These are phyloP conservation scores for Hymenoscyphus fraxineus DNA, from an alignment of 2,329 filamentous ascomycete genomes.

Conservation along the genomic window DNA sequence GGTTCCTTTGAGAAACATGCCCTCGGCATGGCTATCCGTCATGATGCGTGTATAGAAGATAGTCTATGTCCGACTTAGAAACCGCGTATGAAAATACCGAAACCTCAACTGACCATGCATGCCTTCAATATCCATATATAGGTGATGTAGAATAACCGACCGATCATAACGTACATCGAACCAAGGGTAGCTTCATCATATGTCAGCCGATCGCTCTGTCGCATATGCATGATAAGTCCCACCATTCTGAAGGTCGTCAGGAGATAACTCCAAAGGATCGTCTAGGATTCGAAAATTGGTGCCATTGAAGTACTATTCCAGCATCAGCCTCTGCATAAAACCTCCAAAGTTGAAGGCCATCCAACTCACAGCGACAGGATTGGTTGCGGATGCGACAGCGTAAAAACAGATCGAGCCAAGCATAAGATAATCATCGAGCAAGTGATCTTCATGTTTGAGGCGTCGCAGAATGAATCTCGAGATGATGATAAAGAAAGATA, in stretches of 20 bases:
- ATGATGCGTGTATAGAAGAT: conserved; percentile 24
- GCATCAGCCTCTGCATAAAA: background rate
- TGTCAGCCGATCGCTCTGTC: background rate
- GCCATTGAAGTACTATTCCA: conserved; percentile 19
- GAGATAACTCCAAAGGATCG: conserved; percentile 9
- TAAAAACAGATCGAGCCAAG: conserved; percentile 18
- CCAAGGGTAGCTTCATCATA: conserved; percentile 18
- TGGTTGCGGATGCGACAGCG: conserved; percentile 14
- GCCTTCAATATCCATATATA: conserved; percentile 29
- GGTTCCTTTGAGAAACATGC: conserved; percentile 12
- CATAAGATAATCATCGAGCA: conserved; percentile 27
- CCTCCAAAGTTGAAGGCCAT: background rate
- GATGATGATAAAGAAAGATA: conserved; percentile 23
- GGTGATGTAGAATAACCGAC: conserved; percentile 19
- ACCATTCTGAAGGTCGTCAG: background rate
- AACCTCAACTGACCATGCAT: conserved; percentile 23
- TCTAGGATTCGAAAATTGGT: conserved; percentile 11
- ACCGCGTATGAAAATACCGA: background rate
- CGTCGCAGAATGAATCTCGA: conserved; percentile 20
- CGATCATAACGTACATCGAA: conserved; percentile 20
- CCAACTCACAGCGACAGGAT: conserved; percentile 11
- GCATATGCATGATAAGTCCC: background rate
- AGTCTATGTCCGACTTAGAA: conserved; percentile 23
- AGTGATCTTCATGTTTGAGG: conserved; percentile 23
- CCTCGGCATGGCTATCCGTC: conserved; percentile 15